Evolutionary conservation across 2,329 filamentous ascomycete genomes (phyloP).

Genomic region (Colletotrichum cereale): DNA sequence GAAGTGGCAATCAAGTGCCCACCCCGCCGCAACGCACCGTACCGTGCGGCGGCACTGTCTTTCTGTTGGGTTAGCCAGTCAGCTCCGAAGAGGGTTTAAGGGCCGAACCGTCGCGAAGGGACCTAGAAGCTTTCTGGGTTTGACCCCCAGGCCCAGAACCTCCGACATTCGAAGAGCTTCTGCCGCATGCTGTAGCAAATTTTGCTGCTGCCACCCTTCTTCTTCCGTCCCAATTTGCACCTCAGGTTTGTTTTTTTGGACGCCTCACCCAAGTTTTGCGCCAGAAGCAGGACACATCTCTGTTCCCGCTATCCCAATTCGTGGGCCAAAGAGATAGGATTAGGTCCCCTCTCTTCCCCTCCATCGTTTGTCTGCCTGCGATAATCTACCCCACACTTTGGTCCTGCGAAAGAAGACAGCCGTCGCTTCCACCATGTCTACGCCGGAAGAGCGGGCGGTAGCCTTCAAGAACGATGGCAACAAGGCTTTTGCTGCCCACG

Average conservation of each 20-base stretch:
- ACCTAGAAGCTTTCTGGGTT: conserved; percentile 28
- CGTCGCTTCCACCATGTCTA: conserved; percentile 52
- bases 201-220: conserved; percentile 23
- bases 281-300: not conserved
- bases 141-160: conserved; percentile 26
- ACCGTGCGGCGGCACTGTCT: conserved; percentile 29
- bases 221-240: conserved; percentile 1
- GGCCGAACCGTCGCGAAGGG: conserved; percentile 37
- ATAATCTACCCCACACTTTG: conserved; percentile 33
- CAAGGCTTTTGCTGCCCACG: conserved; percentile 87
- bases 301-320: conserved; percentile 20
- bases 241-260: not conserved
- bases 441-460: conserved; percentile 74
- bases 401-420: conserved; percentile 18
- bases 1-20: conserved; percentile 29
- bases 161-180: conserved; percentile 39
- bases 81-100: conserved; percentile 35
- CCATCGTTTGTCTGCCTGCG: conserved; percentile 11
- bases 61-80: conserved; percentile 22
- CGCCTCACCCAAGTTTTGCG: not conserved
- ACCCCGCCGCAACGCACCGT: conserved; percentile 24
- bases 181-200: conserved; percentile 22
- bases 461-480: conserved; percentile 95
- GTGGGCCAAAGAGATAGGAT: conserved; percentile 15
- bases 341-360: conserved; percentile 1